Conservation (phyloP, 2,329 filamentous ascomycete species). For the Fusarium temperatum region DNA sequence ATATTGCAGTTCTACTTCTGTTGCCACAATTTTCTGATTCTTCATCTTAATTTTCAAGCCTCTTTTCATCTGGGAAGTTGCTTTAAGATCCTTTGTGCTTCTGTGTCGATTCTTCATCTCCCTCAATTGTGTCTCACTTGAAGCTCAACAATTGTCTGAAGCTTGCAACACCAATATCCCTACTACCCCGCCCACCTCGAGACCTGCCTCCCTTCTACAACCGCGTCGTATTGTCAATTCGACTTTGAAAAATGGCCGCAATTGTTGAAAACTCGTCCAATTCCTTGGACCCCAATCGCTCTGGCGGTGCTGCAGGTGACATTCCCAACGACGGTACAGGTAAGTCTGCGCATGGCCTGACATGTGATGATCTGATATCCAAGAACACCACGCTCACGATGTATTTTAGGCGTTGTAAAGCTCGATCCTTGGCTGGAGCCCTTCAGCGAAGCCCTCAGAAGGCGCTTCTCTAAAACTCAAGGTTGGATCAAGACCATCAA, state of each 20-base stretch:
- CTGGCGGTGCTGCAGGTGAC: conserved; percentile 55
- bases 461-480: conserved; percentile 81
- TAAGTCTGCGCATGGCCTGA: conserved; percentile 49
- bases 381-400: conserved; percentile 22
- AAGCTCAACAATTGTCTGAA: conserved; percentile 35
- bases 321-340: conserved; percentile 77
- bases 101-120: conserved; percentile 15
- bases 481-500: conserved; percentile 88
- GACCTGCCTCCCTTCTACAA: conserved; percentile 20
- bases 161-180: conserved; percentile 35
- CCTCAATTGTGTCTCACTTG: conserved; percentile 35
- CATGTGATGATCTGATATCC: conserved; percentile 37
- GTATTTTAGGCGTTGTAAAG: conserved; percentile 75
- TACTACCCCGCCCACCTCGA: conserved; percentile 35
- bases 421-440: conserved; percentile 91
- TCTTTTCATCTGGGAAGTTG: conserved; percentile 23
- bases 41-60: conserved; percentile 22
- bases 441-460: conserved; percentile 79
- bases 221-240: conserved; percentile 17
- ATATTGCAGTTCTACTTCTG: conserved; percentile 31
- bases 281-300: conserved; percentile 50
- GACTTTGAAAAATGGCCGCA: conserved; percentile 47
- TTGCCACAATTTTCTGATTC: conserved; percentile 27
- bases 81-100: conserved; percentile 5
- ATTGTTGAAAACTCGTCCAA: conserved; percentile 54